Evolutionary conservation across 108 stramenopile genomes (phyloP).

Genomic region (Pelagomonas calceolata): DNA sequence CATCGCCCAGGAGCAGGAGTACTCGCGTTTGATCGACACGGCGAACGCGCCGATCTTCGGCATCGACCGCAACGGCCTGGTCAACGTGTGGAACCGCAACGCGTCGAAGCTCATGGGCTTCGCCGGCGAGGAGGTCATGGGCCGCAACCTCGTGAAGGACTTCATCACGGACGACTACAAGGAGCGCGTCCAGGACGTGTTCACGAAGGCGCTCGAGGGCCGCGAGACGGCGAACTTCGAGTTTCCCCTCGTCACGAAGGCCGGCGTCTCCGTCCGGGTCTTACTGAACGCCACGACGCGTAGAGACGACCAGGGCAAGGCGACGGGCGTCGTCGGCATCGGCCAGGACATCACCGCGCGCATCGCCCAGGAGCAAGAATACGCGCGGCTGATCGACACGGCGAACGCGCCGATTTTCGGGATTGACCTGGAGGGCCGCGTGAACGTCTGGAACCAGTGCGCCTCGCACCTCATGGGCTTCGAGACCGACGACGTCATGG

Average conservation of each 20-base stretch:
- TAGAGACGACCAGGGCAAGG: slow-evolving; percentile 4
- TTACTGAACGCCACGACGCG: slow-evolving; percentile 12
- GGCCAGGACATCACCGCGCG: slow-evolving; percentile 13
- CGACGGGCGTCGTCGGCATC: slow-evolving; percentile 9
- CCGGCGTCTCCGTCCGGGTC: background rate
- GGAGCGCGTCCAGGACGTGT: slow-evolving; percentile 20
- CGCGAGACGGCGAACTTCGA: slow-evolving; percentile 36
- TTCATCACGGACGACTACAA: slow-evolving; percentile 18
- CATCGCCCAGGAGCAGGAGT: slow-evolving; percentile 26
- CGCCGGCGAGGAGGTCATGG: slow-evolving; percentile 2
- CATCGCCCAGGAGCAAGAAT: slow-evolving; percentile 37
- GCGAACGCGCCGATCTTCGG: too few relatives aligned
- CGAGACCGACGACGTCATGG: background rate
- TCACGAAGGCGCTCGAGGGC: slow-evolving; percentile 22
- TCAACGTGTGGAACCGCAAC: slow-evolving; percentile 13
- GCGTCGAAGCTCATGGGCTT: slow-evolving; percentile 38
- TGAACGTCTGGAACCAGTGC: slow-evolving; percentile 16
- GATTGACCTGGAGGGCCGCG: slow-evolving; percentile 3
- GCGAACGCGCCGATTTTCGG: slow-evolving; percentile 18
- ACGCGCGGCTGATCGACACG: slow-evolving; percentile 24
- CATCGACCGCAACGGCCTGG: background rate
- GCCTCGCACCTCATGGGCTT: background rate
- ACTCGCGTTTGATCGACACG: background rate
- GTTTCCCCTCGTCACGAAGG: slow-evolving; percentile 10
- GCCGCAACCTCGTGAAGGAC: background rate